A percentile compares a stretch with the other conserved stretches of the same genome.
Evolutionary conservation across 148 eudicot genomes (phyloP).

Genomic region (Talinum fruticosum): DNA sequence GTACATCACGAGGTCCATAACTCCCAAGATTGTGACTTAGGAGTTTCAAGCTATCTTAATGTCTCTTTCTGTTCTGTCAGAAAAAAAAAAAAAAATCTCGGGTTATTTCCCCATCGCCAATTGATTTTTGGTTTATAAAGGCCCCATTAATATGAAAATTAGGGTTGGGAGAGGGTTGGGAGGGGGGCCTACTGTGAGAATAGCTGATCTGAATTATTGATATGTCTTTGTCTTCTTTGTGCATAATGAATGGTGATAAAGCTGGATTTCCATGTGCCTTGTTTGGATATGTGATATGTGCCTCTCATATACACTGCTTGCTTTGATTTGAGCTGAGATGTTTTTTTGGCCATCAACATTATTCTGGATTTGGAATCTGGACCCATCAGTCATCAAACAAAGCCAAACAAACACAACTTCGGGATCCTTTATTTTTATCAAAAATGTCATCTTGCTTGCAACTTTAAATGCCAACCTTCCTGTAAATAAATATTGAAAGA

Average conservation of each 20-base stretch:
- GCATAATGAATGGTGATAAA: background rate
- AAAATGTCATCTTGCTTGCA: background rate
- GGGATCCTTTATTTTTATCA: background rate
- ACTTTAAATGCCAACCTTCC: background rate
- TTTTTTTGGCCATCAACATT: background rate
- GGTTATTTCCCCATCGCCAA: too few relatives aligned
- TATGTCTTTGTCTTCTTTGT: background rate
- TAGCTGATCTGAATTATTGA: background rate
- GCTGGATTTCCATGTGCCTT: slow-evolving; percentile 2
- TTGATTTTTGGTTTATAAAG: too few relatives aligned
- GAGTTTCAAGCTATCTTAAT: background rate
- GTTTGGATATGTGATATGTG: background rate
- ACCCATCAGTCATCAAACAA: background rate
- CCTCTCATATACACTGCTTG: background rate
- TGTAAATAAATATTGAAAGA: too few relatives aligned
- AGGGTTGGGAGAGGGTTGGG: background rate
- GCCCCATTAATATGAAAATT: too few relatives aligned
- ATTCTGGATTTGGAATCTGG: background rate
- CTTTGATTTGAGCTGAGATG: background rate
- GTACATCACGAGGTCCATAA: background rate
- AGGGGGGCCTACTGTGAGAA: background rate
- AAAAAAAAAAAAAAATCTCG: too few relatives aligned
- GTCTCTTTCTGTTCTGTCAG: background rate
- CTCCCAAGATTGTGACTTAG: background rate
- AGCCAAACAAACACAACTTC: background rate